Percentiles rank a stretch among this genome's conserved stretches.
phyloP scores from a whole-genome alignment of 1,284 basidiomycete genomes.

The Mycena sp. region DNA sequence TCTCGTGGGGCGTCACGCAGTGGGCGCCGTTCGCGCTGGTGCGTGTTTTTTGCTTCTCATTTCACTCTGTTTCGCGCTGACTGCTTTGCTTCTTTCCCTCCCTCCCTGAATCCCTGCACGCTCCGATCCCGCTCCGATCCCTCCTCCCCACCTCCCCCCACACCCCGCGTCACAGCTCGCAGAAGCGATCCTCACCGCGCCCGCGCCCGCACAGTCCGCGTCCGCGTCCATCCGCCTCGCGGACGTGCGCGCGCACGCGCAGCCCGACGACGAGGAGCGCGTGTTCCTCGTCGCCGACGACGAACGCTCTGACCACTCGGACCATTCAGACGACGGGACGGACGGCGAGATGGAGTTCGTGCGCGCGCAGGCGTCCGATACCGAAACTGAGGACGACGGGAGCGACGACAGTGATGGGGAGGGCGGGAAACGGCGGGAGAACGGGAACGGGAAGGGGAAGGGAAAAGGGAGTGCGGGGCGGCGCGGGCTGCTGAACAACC shows the following conservation, averaged over 20 bases:
- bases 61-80: too few relatives aligned
- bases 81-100: too few relatives aligned
- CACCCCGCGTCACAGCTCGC: too few relatives aligned
- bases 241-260: conserved; percentile 45
- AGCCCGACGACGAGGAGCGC: conserved; percentile 45
- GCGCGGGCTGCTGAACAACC: conserved; percentile 51
- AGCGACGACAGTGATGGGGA: background rate
- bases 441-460: background rate
- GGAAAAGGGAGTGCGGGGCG: background rate
- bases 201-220: too few relatives aligned
- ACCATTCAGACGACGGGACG: conserved; percentile 7
- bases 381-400: conserved; percentile 18
- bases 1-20: conserved; percentile 81
- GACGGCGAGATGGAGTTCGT: conserved; percentile 26
- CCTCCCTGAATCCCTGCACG: too few relatives aligned
- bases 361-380: conserved; percentile 31
- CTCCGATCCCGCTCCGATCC: too few relatives aligned
- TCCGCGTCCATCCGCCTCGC: conserved; percentile 46
- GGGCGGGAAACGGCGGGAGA: background rate
- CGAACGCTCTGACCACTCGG: conserved; percentile 4
- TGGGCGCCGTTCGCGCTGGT: conserved; percentile 86
- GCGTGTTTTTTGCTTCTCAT: conserved; percentile 36
- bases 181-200: too few relatives aligned
- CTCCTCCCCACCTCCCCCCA: too few relatives aligned
- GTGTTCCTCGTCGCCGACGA: conserved; percentile 44